Evolutionary conservation across 2,329 filamentous ascomycete species (phyloP), one percentile per base, ranked within the genome.

Genomic region (Meredithiella fracta): DNA sequence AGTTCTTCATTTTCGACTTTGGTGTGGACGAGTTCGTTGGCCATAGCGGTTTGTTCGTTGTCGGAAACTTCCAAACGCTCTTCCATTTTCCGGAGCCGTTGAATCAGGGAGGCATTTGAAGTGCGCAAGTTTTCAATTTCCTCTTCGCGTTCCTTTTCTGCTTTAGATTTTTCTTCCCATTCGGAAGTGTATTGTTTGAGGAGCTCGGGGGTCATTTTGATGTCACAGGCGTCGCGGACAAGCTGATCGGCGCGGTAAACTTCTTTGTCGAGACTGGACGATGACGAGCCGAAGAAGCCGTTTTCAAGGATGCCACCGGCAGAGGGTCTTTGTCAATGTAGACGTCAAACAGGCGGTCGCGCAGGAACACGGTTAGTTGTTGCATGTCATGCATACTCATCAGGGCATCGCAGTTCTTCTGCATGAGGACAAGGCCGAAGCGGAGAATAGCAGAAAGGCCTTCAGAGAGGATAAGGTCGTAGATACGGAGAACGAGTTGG

Each of bases 381-480:
- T 82, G 76, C 89, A 98, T 97, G 64, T 97, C 92, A 44, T 85
- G 85, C 78, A 97, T 91, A 22, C 70, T 79, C 38, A 97, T 75
- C 4, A 98, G 71, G 0, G 83, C 76, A 22, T 82, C 70, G 0
- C 85, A 79, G 66, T 98, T 98, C 71, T 94, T 94, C 64, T 92
- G 87, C 88, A 98, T 97, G 53, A 98, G 76, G 2, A 92, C 88
- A 61, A 97, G 83, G 54, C 90, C 91, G 63, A 98, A 98, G 63
- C 91, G 91, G 54, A 98, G 73, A 62, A 98, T 92, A 0, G 92
- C 92, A 54, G 89, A 86, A 15, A 98, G 74, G 2, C 94, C 92
- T 68, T 97, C 91, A 50, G 87, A 92, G 17, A 98, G 75, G 53
- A 98, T 92, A 56, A 98, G 72, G 66, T 98, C 92, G 68, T 97